Evolutionary conservation across 1,284 basidiomycete genomes (phyloP), one percentile per base, ranked within the genome.

Genomic region (Sporisorium exsertum): DNA sequence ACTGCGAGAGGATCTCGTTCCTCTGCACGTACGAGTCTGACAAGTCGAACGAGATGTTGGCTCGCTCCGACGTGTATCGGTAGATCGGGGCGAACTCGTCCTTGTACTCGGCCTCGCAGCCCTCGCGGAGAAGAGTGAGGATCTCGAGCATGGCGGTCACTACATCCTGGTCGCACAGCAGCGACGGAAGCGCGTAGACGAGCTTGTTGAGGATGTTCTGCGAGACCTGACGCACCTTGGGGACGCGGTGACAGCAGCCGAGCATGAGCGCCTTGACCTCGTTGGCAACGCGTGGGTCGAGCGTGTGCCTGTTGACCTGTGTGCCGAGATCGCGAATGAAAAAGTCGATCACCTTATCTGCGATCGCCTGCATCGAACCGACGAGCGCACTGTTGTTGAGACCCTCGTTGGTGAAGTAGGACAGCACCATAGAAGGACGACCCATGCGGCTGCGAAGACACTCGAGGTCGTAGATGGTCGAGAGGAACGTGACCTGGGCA

Each of bases 41-140:
- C 24, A 99, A 87, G 70, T 94, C 90, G 40, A 99, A 87, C 16
- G 89, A 91, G 76, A 98, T 89, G 47, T 89, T 89, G 57, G 72
- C 90, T 78, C 92, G 89, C 53, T 92, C 90, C 0, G 96, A 98
- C 65, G 88, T 87, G 86, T 93, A 97, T 75, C 91, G 90, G 84
- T 93, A 94, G 27, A 89, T 87, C 1, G 96, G 94, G 66, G 95
- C 94, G 85, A 94, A 97, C 93, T 98, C 96, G 86, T 97, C 94
- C 12, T 90, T 88, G 82, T 91, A 94, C 87, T 97, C 94, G 69
- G 94, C 92, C 86, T 98, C 94, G 84, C 94, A 95, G 1, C 93
- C 91, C 57, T 91, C 90, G 61, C 95, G 90, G 74, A 99, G 88
- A 15, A 98, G 88, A 0, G 96, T 97, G 65, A 99, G 88, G 47